Evolutionary conservation across 176 grass and related monocot genomes (phyloP).

Genomic region (Calamus simplicifolius): DNA sequence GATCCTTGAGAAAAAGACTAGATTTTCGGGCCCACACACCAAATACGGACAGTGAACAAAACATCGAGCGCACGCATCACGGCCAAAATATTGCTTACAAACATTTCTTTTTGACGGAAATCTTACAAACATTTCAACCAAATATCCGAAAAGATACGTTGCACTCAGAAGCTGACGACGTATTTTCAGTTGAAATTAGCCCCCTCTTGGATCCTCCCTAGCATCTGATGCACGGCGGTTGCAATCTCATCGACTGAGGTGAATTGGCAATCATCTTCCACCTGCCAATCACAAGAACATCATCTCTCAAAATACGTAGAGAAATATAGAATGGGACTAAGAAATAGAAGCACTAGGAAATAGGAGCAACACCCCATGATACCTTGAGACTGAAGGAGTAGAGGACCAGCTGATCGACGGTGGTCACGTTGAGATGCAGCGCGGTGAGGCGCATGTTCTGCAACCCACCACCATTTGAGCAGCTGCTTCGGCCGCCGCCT

Average conservation of each 20-base stretch:
- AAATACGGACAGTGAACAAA: too few species aligned
- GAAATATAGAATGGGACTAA: too few species aligned
- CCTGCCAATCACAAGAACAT: constrained; percentile 40
- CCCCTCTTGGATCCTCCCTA: constrained; percentile 53
- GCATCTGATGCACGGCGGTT: constrained; percentile 46
- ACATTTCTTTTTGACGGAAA: too few species aligned
- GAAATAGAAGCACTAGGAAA: too few species aligned
- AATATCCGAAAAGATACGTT: too few species aligned
- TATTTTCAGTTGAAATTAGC: background rate
- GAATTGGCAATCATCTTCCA: constrained; percentile 64
- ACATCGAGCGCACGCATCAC: too few species aligned
- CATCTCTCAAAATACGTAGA: background rate
- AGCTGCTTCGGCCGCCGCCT: constrained; percentile 51
- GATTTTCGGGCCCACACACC: too few species aligned
- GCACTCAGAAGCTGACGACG: too few species aligned
- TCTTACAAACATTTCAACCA: too few species aligned
- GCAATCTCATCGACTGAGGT: constrained; percentile 75
- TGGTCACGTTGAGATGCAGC: constrained; percentile 77
- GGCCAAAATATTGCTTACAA: too few species aligned
- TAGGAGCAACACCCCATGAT: background rate
- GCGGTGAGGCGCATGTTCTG: constrained; percentile 47
- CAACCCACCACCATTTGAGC: constrained; percentile 48
- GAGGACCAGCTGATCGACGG: constrained; percentile 40
- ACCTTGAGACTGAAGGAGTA: constrained; percentile 91
- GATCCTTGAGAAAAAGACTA: too few species aligned